phyloP scores from a whole-genome alignment of 768 basidiomycete genomes.

The Lentinula detonsa region DNA sequence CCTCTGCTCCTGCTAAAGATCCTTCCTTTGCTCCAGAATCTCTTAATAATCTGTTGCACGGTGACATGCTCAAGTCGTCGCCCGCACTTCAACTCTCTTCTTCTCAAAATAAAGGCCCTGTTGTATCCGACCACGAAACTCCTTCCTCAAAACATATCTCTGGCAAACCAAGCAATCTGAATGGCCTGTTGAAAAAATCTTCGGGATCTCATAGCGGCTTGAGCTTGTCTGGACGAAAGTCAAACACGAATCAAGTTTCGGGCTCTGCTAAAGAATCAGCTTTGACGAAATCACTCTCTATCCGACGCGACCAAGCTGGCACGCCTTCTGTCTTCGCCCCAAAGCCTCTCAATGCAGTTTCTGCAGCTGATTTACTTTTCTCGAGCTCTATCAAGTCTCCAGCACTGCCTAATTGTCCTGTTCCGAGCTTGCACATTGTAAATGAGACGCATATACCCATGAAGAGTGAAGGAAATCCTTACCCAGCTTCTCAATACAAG shows the following conservation, averaged over 20 bases:
- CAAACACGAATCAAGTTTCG: neutral
- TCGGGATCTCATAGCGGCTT: neutral
- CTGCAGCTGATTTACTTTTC: neutral
- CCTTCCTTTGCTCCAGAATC: neutral
- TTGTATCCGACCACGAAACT: neutral
- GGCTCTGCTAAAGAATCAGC: neutral
- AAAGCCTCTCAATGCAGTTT: conserved; percentile 1
- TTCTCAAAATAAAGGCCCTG: neutral
- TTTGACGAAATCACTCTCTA: neutral
- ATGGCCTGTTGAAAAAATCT: neutral
- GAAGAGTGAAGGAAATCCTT: neutral
- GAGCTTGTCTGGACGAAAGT: conserved; percentile 3
- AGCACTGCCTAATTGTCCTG: neutral
- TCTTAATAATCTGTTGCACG: neutral
- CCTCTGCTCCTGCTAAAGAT: neutral
- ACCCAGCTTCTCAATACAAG: neutral
- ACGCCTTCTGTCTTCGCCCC: neutral
- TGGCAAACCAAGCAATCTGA: neutral
- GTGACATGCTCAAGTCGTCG: neutral
- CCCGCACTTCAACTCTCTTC: neutral
- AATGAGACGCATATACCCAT: conserved; percentile 4
- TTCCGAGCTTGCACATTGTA: neutral
- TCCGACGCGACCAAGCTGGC: conserved; percentile 1
- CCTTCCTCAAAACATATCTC: neutral
- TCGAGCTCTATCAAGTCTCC: neutral